phyloP scores from a whole-genome alignment of 148 eudicot genomes.

The Camellia sinensis region DNA sequence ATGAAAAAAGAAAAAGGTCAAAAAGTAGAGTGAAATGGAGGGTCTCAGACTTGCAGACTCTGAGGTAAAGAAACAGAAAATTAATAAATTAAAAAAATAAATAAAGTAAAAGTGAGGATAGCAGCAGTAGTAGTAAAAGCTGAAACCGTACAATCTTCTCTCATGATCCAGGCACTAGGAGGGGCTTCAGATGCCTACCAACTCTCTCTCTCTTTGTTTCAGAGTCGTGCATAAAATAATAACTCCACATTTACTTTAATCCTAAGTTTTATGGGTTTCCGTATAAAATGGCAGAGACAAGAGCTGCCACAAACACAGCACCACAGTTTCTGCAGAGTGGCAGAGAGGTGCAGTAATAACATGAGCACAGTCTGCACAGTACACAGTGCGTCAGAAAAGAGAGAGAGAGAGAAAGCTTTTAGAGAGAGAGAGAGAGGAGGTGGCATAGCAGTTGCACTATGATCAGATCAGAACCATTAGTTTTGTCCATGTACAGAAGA shows the following conservation, averaged over 20 bases:
- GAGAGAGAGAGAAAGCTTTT: not conserved
- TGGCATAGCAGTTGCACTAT: constrained; percentile 24
- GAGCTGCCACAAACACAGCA: constrained; percentile 58
- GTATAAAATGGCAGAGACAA: constrained; percentile 71
- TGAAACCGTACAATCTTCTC: constrained; percentile 21
- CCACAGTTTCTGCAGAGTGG: constrained; percentile 33
- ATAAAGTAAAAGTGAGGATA: constrained; percentile 23
- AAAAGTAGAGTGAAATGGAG: constrained; percentile 2
- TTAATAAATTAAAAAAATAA: not conserved
- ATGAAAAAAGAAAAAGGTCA: constrained; percentile 1
- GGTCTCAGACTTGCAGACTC: not conserved
- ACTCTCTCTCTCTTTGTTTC: not conserved
- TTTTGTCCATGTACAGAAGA: constrained; percentile 76
- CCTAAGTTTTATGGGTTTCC: constrained; percentile 59
- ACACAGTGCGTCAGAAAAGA: too few species aligned
- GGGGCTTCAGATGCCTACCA: not conserved
- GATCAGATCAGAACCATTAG: constrained; percentile 71
- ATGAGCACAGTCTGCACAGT: constrained; percentile 9
- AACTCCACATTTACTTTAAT: not conserved
- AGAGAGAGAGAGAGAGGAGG: constrained; percentile 25
- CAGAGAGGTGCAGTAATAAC: constrained; percentile 52
- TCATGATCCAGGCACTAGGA: constrained; percentile 23
- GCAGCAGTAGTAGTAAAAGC: constrained; percentile 34
- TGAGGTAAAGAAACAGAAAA: not conserved
- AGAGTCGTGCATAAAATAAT: not conserved